phyloP scores from a whole-genome alignment of 2,329 filamentous ascomycete species.

The Pseudohalonectria lignicola region DNA sequence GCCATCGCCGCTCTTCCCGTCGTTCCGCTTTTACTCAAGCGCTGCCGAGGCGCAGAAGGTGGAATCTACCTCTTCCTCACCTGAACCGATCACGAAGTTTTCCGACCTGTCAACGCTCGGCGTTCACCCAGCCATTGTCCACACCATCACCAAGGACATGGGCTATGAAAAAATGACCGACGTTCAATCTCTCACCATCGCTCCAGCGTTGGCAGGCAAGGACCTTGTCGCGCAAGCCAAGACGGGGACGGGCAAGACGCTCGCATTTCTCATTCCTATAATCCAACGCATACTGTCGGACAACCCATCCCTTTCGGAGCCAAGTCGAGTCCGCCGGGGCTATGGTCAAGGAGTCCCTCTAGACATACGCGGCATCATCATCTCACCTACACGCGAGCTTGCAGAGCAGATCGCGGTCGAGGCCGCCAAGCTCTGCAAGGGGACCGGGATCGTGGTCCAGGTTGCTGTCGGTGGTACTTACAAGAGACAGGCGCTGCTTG shows the following conservation, averaged over 20 bases:
- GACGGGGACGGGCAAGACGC: conserved; percentile 93
- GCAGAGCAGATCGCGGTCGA: conserved; percentile 74
- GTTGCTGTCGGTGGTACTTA: conserved; percentile 87
- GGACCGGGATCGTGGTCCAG: conserved; percentile 56
- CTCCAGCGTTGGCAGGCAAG: conserved; percentile 63
- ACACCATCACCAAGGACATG: conserved; percentile 61
- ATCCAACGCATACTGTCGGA: conserved; percentile 65
- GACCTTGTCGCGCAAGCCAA: conserved; percentile 94
- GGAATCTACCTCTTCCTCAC: not conserved
- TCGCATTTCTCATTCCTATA: conserved; percentile 82
- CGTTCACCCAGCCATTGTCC: conserved; percentile 55
- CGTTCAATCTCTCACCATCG: conserved; percentile 78
- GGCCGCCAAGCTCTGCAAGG: conserved; percentile 53
- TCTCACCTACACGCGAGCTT: conserved; percentile 73
- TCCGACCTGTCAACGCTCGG: conserved; percentile 30
- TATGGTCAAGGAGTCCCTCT: conserved; percentile 23
- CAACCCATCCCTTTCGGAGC: conserved; percentile 49
- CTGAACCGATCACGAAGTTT: conserved; percentile 20
- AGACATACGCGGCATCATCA: conserved; percentile 58
- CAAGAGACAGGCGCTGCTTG: conserved; percentile 56
- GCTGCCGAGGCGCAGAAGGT: not conserved
- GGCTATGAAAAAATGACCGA: conserved; percentile 80
- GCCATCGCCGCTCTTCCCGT: not conserved
- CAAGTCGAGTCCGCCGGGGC: conserved; percentile 10
- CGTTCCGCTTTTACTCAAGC: not conserved